Evolutionary conservation across 192 early-diverging fungal species (phyloP).

Genomic region (Radiomyces spectabilis): DNA sequence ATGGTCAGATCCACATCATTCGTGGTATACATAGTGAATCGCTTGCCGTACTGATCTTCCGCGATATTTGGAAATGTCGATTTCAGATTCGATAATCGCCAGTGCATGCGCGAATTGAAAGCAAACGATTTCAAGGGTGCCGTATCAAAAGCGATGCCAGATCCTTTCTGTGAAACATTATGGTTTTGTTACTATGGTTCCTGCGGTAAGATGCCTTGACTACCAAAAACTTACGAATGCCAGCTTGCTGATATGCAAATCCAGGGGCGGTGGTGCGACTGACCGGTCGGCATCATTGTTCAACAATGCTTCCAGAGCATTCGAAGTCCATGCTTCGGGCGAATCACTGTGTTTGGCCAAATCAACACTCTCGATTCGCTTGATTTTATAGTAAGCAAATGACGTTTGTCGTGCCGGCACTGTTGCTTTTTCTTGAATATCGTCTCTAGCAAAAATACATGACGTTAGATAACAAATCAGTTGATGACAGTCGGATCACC

Average conservation of each 20-base stretch:
- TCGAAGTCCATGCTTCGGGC: constrained; percentile 42
- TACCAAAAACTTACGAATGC: constrained; percentile 38
- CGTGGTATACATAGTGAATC: constrained; percentile 83
- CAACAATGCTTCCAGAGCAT: constrained; percentile 38
- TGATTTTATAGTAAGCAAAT: constrained; percentile 48
- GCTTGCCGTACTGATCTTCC: constrained; percentile 36
- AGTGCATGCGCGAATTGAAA: constrained; percentile 61
- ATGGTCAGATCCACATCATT: constrained; percentile 84
- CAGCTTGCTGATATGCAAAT: constrained; percentile 38
- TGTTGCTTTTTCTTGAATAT: constrained; percentile 30
- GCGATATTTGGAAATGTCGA: constrained; percentile 64
- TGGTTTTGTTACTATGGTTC: no score
- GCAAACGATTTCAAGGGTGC: constrained; percentile 63
- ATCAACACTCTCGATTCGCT: not conserved
- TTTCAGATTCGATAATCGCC: constrained; percentile 56
- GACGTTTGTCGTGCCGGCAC: constrained; percentile 49
- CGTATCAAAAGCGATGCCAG: constrained; percentile 48
- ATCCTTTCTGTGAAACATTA: constrained; percentile 37
- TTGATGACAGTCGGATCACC: not conserved
- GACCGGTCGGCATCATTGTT: constrained; percentile 25
- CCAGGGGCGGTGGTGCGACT: constrained; percentile 35
- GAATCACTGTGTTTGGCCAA: constrained; percentile 1
- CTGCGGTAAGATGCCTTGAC: no score
- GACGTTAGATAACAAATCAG: not conserved
- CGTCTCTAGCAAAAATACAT: constrained; percentile 5